Base-by-base conservation (phyloP, 257 asterid species). In the Gynochthodes officinalis region DNA sequence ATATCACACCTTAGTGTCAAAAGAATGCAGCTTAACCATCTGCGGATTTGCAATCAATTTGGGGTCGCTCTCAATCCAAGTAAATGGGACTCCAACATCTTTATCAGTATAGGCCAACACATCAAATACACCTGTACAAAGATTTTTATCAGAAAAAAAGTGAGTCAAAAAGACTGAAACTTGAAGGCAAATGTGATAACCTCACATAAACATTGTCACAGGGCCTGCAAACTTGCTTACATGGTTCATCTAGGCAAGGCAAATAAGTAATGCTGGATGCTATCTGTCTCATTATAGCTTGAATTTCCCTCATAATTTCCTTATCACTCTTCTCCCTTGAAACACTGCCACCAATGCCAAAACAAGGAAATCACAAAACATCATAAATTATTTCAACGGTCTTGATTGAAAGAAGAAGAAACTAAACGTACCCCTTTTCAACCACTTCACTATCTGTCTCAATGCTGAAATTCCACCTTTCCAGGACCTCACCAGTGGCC, bases 1-100 rank as follows among this genome's bases (percentile, higher is more conserved):
- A 42, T 33, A 39, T 42, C 4, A 21, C 78, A 93, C 98, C 98
- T 89, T 93, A 4, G 98, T 91, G 82, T 93, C 97, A 79, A 93
- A 93, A 48, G 97, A 83, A 66, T 91, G 97, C 80, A 93, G 78
- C 71, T 93, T 93, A 80, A 93, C 98, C 97, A 91, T 93, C 64
- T 91, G 98, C 40, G 98, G 98, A 80, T 93, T 93, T 11, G 76
- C 89, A 58, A 93, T 93, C 78, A 93, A 79, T 79, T 88, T 93
- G n/a, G 98, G 96, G 67, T 93, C 98, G 67, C 98, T 93, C 90
- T 93, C 98, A 14, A 89, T 78, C 98, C 98, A 93, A 19, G 98
- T 89, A 67, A 89, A 88, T 3, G 97, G 97, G 64, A 88, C 95
- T 5, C 86, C 79, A 71, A 89, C 91, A 79, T 93, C 98, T 16